Evolutionary conservation across 2,329 filamentous ascomycete species (phyloP), one percentile per base, ranked within the genome.

Genomic region (Phyllosticta citribraziliensis): DNA sequence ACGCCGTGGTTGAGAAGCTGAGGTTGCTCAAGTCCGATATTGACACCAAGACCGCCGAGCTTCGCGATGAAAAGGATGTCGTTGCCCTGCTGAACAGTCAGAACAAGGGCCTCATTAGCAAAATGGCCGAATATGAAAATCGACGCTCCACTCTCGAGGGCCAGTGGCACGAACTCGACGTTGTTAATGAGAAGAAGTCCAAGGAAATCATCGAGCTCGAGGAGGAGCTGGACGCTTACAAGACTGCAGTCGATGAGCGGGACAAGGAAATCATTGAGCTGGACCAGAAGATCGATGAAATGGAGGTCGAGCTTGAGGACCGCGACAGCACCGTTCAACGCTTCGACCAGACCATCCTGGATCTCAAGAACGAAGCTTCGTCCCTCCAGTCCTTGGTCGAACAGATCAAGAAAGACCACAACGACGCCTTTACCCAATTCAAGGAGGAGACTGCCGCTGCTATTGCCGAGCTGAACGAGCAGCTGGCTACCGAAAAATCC

Each of bases 401-500:
- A 2, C 66, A 66, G 3, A 73, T 78, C 63, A 76, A 79, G 64
- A 63, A 70, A 12, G 71, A 76, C 30, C 74, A 78, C 60, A 63
- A 66, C 4, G 66, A 67, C 1, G 67, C 67, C 19, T 69, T 79
- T 14, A 66, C 64, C 2, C 68, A 72, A 52, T 72, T 79, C 68
- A 72, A 77, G 59, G 63, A 69, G 19, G 73, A 75, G 51, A 73
- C 76, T 61, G 70, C 71, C 6, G 59, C 60, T 12, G 40, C 53
- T 2, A 55, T 61, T 12, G 22, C 60, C 4, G 27, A 72, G 1
- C 69, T 79, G 1, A 68, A 78, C 58, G 66, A 65, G 11, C 68
- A 73, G 17, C 69, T 78, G 14, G 70, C 69, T 12, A 68, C 65
- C 9, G 74, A 78, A 66, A 68, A 65, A n/a, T 68, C 70, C 10